These are phyloP conservation scores for Apiospora marii DNA, from an alignment of 2,329 filamentous ascomycete genomes.

Conservation along the genomic window DNA sequence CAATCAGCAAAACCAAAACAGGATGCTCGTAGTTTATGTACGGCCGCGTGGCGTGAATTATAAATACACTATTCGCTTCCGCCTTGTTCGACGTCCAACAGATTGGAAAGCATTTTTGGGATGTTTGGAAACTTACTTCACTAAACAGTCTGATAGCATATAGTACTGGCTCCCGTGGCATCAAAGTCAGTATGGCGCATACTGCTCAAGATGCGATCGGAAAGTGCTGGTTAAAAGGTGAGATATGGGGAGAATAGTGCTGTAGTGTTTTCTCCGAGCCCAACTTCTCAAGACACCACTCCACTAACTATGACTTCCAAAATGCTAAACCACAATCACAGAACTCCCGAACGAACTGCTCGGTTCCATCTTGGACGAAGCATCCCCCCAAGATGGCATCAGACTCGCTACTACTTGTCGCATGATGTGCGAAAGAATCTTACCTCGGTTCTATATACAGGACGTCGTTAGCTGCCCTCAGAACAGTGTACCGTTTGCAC, in stretches of 20 bases:
- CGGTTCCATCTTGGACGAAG: constrained; percentile 3
- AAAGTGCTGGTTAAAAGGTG: constrained; percentile 3
- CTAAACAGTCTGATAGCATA: constrained; percentile 4
- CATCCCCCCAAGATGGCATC: constrained; percentile 3
- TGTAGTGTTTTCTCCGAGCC: constrained; percentile 1
- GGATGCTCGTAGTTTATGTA: neutral
- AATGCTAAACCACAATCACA: no score
- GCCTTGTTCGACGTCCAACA: constrained; percentile 10
- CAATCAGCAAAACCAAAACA: neutral
- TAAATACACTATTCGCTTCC: neutral
- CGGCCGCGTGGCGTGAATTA: constrained; percentile 4
- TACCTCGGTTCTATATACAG: no score
- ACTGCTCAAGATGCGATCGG: neutral
- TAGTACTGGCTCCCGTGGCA: no score
- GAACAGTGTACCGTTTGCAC: no score
- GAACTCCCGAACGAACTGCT: neutral
- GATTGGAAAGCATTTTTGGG: constrained; percentile 4
- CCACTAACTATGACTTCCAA: neutral
- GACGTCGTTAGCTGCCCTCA: no score
- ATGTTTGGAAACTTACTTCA: neutral
- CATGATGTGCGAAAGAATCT: no score
- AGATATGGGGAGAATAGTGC: neutral
- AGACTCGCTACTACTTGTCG: no score
- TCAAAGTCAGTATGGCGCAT: no score
- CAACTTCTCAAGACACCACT: neutral